Evolutionary conservation across 2,329 filamentous ascomycete species (phyloP), one percentile per base, ranked within the genome.

Genomic region (Diplocarpon rosae): DNA sequence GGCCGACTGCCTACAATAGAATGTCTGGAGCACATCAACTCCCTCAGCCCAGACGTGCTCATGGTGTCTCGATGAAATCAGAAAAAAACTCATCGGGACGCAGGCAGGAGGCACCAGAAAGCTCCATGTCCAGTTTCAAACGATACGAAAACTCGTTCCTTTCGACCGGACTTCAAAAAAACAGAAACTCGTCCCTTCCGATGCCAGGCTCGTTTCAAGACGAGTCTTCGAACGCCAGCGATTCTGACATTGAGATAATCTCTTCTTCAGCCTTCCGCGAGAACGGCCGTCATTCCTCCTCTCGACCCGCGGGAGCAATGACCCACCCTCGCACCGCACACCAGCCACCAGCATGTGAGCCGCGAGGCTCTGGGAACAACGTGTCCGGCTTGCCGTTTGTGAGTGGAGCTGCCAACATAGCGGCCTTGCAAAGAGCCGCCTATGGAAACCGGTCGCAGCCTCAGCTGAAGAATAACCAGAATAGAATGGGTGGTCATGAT

Each of bases 241-340:
- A 61, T 46, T 59, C 57, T 11, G 57, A 60, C 17, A 43, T 60
- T 30, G 59, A 62, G 43, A 54, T 61, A 16, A 62, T 62, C 24
- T 46, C 54, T 10, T 20, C 54, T 10, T 50, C 54, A 3, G 55
- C 46, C 2, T 62, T 60, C 40, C 47, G 46, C 31, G 52, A 52
- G 17, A 61, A 60, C 48, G 49, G 53, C 20, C 49, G 54, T 24
- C 46, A 51, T 31, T 14, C 11, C 39, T 36, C 37, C 24, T 32
- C 17, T 6, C 35, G 17, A 12, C 29, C 35, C 2, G 15, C 27
- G 28, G 30, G 31, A 32, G 5, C 42, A 15, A 20, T 39, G 29
- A 13, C 24, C 11, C 3, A 35, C 15, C n/a, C 33, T 35, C 11
- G 2, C 14, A 14, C 33, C 9, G 9, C 11, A 35, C 33, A 3